Base-by-base conservation (phyloP, 2,329 filamentous ascomycete species). In the Coniella vitis region DNA sequence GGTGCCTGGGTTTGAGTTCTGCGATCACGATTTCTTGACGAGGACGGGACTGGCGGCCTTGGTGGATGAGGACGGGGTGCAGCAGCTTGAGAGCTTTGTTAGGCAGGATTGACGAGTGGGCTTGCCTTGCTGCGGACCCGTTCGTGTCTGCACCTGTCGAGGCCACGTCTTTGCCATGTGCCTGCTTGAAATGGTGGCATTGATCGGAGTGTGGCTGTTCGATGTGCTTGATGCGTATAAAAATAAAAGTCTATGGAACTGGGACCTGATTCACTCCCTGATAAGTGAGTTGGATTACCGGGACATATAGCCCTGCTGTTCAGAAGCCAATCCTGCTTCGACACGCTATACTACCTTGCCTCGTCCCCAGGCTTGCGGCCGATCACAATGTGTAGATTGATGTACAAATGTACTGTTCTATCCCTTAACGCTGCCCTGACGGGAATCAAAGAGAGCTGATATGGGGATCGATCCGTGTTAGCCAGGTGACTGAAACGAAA, bases 1-100 rank as follows among this genome's bases (percentile, higher is more conserved):
- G 2, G 71, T 84, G 7, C 82, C 83, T 0, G 83, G 83, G 0
- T 86, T 86, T 57, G 81, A 85, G 58, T 84, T 71, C 56, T 70
- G 69, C 49, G 81, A 86, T 61, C 81, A 86, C 61, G 79, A 85
- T 59, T 87, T 87, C 57, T 68, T 87, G 57, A 71, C 68, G 4
- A 61, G 60, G 13, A 69, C 75, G 40, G 67, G 67, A 12, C 67
- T 85, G 55, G 60, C 64, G 36, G 64, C 72, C n/a, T 55, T 86
- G 25, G 62, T 86, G 1, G 71, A 72, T 0, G 58, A 70, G 19
- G 70, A 77, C 22, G 69, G 75, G 56, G 70, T 69, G 1, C 59
- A 65, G 51, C 69, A 76, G 57, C 58, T 85, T 57, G 59, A 59
- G 2, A 75, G 70, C 71, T 61, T 73, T 7, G 60, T 74, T 14